Evolutionary conservation across 495 filamentous ascomycete genomes (phyloP), one percentile per base, ranked within the genome.

Genomic region (Pseudevernia furfuracea): DNA sequence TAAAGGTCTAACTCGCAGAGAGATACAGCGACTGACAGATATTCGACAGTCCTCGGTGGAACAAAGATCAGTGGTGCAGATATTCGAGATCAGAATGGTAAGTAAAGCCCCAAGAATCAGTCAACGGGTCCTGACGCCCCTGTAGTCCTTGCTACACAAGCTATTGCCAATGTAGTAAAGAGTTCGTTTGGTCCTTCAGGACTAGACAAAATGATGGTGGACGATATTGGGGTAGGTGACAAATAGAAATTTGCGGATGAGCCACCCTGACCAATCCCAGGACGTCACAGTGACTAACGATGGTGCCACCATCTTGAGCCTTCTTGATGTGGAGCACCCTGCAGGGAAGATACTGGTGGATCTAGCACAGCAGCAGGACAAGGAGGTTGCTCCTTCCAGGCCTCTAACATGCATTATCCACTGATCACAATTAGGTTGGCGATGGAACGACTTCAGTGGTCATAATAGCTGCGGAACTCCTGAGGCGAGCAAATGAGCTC

Each of bases 201-300:
- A 41, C 80, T 99, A 68, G 94, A 99, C 73, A 99, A 99, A 84
- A 97, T 99, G 95, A 97, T 99, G 95, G 95, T 99, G 72, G 94
- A 99, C 76, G 94, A 99, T 73, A 97, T 97, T 74, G 94, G 94
- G 71, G 89, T 92, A 83, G 67, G 87, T 57, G 4, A 4, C 21
- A 61, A 59, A 1, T 21, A 43, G 15, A 67, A 61, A 58, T 63
- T 69, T 53, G 48, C 62, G 66, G 39, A 44, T 23, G 15, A n/a
- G 49, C 63, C 57, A 65, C 68, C 70, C 67, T 77, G 68, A 77
- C 66, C 56, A 53, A 66, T 55, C 63, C 37, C 72, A 92, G 89
- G 94, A 99, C 83, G 94, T 99, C 57, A 97, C 95, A 59, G 94
- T 99, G 63, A 99, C 94, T 55, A 99, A 99, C 78, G 94, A 99